These are phyloP conservation scores for Ophiostoma pallidulum DNA, from an alignment of 2,329 filamentous ascomycete genomes.

Conservation along the genomic window DNA sequence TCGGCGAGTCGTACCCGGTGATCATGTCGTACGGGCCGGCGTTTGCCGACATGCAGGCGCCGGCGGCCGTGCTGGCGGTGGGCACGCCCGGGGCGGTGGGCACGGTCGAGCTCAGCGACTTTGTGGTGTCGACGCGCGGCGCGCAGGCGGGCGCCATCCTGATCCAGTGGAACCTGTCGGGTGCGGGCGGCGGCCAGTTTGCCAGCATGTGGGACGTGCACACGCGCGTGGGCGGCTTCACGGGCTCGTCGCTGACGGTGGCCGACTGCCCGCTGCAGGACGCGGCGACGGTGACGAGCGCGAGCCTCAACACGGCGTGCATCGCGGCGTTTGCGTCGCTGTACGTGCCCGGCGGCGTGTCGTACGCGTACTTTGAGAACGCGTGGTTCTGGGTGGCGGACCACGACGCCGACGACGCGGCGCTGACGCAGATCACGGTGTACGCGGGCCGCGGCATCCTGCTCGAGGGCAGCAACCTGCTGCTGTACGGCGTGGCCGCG, in stretches of 20 bases:
- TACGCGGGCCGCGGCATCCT: slow-evolving; percentile 41
- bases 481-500: slow-evolving; percentile 54
- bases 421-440: slow-evolving; percentile 33
- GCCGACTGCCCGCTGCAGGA: slow-evolving; percentile 40
- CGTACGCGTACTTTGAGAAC: slow-evolving; percentile 36
- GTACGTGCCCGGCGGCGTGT: slow-evolving; percentile 37
- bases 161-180: slow-evolving; percentile 61
- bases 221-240: slow-evolving; percentile 61
- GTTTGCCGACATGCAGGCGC: slow-evolving; percentile 51
- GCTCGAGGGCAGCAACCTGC: slow-evolving; percentile 39
- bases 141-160: slow-evolving; percentile 60
- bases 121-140: slow-evolving; percentile 58
- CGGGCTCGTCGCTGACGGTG: slow-evolving; percentile 56
- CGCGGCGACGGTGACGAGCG: slow-evolving; percentile 26
- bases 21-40: slow-evolving; percentile 43
- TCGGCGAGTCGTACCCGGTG: slow-evolving; percentile 48
- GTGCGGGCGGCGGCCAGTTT: slow-evolving; percentile 32
- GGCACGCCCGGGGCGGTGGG: slow-evolving; percentile 50
- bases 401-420: slow-evolving; percentile 33
- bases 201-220: slow-evolving; percentile 43
- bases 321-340: slow-evolving; percentile 47
- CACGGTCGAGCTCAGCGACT: slow-evolving; percentile 58
- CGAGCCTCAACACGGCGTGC: slow-evolving; percentile 43
- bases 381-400: slow-evolving; percentile 61
- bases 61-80: slow-evolving; percentile 56